Conservation (phyloP, 225 moss, liverwort and hornwort genomes). For the Bryoerythrophyllum caledonicum region DNA sequence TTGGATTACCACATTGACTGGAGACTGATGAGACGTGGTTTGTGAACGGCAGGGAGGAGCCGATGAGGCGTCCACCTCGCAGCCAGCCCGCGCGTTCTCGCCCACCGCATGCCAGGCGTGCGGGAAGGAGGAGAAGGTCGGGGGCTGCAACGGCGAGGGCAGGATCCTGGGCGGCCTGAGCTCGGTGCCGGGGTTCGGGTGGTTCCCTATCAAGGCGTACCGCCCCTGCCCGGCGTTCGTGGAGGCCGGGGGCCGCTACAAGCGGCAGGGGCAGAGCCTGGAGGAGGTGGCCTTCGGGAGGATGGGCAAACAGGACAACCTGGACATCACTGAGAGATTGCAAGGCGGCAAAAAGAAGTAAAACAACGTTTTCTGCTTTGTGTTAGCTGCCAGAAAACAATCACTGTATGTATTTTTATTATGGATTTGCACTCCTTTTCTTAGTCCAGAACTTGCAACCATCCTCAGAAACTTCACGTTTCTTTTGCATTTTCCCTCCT, state of each 20-base stretch:
- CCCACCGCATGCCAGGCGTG: constrained; percentile 64
- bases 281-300: constrained; percentile 98
- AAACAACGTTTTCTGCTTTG: not conserved
- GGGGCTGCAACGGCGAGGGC: constrained; percentile 96
- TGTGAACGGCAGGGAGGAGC: constrained; percentile 21
- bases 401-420: constrained; percentile 33
- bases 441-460: not conserved
- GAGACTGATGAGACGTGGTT: not conserved
- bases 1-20: no score
- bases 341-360: constrained; percentile 42
- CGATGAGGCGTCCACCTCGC: constrained; percentile 30
- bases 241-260: constrained; percentile 82
- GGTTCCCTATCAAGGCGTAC: constrained; percentile 94
- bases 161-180: constrained; percentile 90
- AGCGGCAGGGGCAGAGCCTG: constrained; percentile 84
- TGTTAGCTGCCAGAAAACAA: constrained; percentile 11
- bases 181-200: constrained; percentile 87
- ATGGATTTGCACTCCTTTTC: constrained; percentile 18
- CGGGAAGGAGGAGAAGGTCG: constrained; percentile 77
- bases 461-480: no score
- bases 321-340: constrained; percentile 76
- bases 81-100: constrained; percentile 18
- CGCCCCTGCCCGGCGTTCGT: constrained; percentile 93
- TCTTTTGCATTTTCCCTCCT: constrained; percentile 2
- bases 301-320: constrained; percentile 59